Conservation (phyloP, 345 rosid genomes). For the Lepidium sativum region DNA sequence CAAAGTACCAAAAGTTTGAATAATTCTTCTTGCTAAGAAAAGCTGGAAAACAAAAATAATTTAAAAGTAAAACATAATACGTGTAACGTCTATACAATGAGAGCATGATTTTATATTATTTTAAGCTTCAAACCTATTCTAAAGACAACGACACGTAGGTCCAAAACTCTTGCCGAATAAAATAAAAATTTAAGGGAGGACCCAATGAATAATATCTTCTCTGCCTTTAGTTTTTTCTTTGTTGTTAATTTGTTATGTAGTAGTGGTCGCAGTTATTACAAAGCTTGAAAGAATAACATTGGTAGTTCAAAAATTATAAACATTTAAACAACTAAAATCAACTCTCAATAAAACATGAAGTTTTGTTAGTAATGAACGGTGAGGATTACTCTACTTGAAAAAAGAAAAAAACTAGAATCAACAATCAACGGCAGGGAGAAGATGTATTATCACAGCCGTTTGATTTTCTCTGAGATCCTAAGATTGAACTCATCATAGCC, state of each 20-base stretch:
- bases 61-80: not conserved
- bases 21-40: not conserved
- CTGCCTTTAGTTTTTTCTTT: no score
- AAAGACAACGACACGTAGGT: not conserved
- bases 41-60: not conserved
- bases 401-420: not conserved
- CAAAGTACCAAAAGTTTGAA: not conserved
- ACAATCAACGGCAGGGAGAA: slow-evolving; percentile 20
- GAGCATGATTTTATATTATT: not conserved
- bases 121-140: not conserved
- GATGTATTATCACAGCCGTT: slow-evolving; percentile 11
- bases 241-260: no score
- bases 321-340: not conserved
- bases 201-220: not conserved
- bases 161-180: not conserved
- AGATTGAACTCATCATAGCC: slow-evolving; percentile 25
- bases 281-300: not conserved
- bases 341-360: slow-evolving; percentile 6
- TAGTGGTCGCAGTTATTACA: no score
- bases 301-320: no score
- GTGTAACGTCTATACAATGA: not conserved
- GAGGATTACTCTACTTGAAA: not conserved
- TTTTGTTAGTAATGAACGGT: slow-evolving; percentile 7
- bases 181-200: not conserved
- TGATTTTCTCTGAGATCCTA: slow-evolving; percentile 25